Base-by-base conservation (phyloP, 192 early-diverging fungal genomes). In the Backusella westeae region DNA sequence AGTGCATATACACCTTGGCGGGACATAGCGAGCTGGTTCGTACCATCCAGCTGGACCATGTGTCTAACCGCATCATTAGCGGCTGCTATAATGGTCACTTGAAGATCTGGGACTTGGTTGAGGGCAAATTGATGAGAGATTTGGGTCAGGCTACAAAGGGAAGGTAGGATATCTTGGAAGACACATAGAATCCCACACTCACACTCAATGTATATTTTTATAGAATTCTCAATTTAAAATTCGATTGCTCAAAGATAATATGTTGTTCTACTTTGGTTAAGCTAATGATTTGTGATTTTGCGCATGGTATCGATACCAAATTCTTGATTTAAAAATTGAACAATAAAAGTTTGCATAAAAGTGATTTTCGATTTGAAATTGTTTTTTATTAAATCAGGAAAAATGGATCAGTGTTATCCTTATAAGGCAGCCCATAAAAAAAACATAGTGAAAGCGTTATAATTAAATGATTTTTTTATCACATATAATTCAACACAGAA, bases 81-180 rank as follows among this genome's bases (percentile, higher is more conserved):
- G 96, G 94, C 3, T 90, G 91, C 26, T 98, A 98, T 80, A 93
- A 97, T 78, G 89, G 94, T 75, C 89, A 91, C 3, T 81, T 98
- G 72, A 97, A 95, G 81, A 87, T 98, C 21, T 98, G 97, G 97
- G 88, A 92, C 68, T 76, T 92, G 53, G 81, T 88, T 35, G 91
- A 88, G 0, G 96, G 96, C 1, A 80, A 80, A 49, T 75, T 91
- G 34, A 17, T 91, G 0, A 83, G 84, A 63, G 86, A 85, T 39
- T 76, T 93, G 71, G 83, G 81, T 34, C 86, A 89, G 68, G 83
- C 81, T 35, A 90, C 91, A 81, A 84, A 85, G n/a, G 87, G 86
- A 73, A 81, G 88, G 83, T 85, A 77, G 74, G 79, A 53, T 21
- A 23, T 19, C 32, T 32, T 32, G 32, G 46, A n/a, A 21, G 6